Base-by-base conservation (phyloP, 139 green algal genomes). In the Coccomyxa sp. region DNA sequence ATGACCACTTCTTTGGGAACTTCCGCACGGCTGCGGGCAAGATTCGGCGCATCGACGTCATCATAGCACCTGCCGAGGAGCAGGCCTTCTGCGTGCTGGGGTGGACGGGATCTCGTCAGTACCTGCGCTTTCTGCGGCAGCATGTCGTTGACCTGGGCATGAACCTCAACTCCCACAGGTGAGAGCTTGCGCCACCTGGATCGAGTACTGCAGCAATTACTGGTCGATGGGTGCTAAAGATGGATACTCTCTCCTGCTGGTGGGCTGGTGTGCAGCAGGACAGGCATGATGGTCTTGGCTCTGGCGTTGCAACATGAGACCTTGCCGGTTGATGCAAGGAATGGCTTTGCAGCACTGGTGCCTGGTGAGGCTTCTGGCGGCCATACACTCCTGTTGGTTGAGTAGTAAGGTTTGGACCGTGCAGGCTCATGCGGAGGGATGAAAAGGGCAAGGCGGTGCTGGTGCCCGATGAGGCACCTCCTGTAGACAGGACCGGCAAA, bases 1-100 rank as follows among this genome's bases (percentile, higher is more conserved):
- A 84, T 80, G 84, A 89, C 82, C 83, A 88, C 68, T 16, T 88
- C 4, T 86, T 85, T 68, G 83, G 55, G 35, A 78, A 80, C 39
- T 88, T 80, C 68, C 34, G 69, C 24, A 88, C 81, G 7, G 27
- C 68, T 8, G 31, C 33, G 7, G 85, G 83, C 27, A 74, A 70
- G 39, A 35, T 79, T 24, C 80, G 85, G 38, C 78, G 85, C 29
- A 73, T 89, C 54, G 85, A 89, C 68, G 27, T 89, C 8, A 87
- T 89, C 36, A 73, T 88, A 0, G 78, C 73, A 16, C 82, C 85
- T 0, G 38, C 50, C 7, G 71, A 50, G 33, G 68, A 86, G 75
- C 70, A 75, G 33, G 78, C 76, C 24, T 86, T 83, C 44, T 82
- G 71, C n/a, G 70, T 86, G 7, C 77, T 89, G 6, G 81, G 78